Conservation (phyloP, 2,329 filamentous ascomycete genomes). For the Fusarium protoensiforme region DNA sequence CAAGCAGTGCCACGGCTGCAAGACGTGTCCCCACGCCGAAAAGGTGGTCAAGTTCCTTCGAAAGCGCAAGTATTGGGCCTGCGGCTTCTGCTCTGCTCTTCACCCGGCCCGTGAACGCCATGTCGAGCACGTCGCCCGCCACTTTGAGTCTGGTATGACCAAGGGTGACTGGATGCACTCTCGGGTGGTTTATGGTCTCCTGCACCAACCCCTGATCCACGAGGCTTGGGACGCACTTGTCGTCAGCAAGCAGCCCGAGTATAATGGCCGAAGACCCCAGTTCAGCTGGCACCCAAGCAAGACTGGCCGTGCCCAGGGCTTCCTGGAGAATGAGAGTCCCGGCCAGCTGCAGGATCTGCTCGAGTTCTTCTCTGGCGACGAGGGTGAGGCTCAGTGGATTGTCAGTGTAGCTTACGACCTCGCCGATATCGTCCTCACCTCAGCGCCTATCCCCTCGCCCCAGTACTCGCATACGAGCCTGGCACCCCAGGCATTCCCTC, state of each 20-base stretch:
- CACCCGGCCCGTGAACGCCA: slow-evolving; percentile 73
- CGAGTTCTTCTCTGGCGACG: slow-evolving; percentile 71
- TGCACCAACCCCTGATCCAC: slow-evolving; percentile 73
- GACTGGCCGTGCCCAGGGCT: slow-evolving; percentile 67
- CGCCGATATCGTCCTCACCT: slow-evolving; percentile 58
- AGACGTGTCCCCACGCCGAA: slow-evolving; percentile 73
- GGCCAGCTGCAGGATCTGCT: slow-evolving; percentile 73
- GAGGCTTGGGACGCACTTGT: slow-evolving; percentile 71
- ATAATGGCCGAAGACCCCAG: slow-evolving; percentile 65
- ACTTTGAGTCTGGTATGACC: slow-evolving; percentile 72
- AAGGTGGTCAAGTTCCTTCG: slow-evolving; percentile 71
- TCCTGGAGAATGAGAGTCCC: slow-evolving; percentile 70
- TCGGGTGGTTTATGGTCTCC: slow-evolving; percentile 72
- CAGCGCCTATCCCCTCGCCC: slow-evolving; percentile 46
- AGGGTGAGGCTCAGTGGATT: slow-evolving; percentile 66
- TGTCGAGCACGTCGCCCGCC: slow-evolving; percentile 75
- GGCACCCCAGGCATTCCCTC: slow-evolving; percentile 38
- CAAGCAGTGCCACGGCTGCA: slow-evolving; percentile 72
- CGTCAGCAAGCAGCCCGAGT: slow-evolving; percentile 64
- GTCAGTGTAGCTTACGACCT: slow-evolving; percentile 69
- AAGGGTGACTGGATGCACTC: slow-evolving; percentile 76
- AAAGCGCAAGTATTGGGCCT: slow-evolving; percentile 75
- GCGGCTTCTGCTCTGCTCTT: slow-evolving; percentile 74
- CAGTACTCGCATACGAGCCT: slow-evolving; percentile 45
- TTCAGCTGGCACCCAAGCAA: slow-evolving; percentile 70